A percentile compares a stretch with the other conserved stretches of the same genome.
These are phyloP conservation scores for Omphalotus olearius DNA, from an alignment of 1,284 basidiomycete species.

Conservation along the genomic window DNA sequence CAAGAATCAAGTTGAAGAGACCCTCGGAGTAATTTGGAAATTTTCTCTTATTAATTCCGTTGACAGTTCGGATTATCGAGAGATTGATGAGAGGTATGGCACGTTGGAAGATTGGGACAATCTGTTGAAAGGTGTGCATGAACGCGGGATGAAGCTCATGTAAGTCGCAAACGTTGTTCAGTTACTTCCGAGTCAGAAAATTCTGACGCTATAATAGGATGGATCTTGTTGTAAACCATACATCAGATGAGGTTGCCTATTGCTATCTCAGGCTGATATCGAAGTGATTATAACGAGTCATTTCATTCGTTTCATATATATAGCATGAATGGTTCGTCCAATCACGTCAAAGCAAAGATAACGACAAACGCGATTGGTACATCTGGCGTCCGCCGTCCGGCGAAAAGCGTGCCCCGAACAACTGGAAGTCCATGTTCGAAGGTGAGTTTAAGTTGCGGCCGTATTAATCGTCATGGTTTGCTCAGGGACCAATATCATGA, in stretches of 20 bases:
- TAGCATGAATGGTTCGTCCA: constrained; percentile 74
- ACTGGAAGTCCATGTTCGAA: constrained; percentile 64
- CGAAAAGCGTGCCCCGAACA: constrained; percentile 62
- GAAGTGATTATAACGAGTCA: neutral
- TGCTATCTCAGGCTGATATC: constrained; percentile 2
- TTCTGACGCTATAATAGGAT: constrained; percentile 38
- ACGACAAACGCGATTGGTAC: constrained; percentile 71
- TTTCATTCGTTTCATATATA: too few species aligned
- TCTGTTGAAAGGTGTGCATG: constrained; percentile 55
- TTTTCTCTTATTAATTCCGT: neutral
- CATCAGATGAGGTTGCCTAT: constrained; percentile 55
- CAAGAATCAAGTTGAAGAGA: too few species aligned
- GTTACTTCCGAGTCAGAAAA: neutral
- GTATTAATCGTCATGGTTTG: neutral
- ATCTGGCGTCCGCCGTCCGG: constrained; percentile 67
- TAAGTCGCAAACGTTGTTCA: constrained; percentile 26
- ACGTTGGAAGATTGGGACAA: constrained; percentile 71
- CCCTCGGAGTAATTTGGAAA: constrained; percentile 8
- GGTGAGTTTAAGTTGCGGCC: neutral
- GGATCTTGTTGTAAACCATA: constrained; percentile 82
- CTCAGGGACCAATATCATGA: neutral
- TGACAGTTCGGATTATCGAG: constrained; percentile 63
- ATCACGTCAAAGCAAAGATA: constrained; percentile 53
- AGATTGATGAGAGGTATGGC: constrained; percentile 72
- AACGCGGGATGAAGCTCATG: constrained; percentile 69